Evolutionary conservation across 2,329 filamentous ascomycete species (phyloP).

Genomic region (Cylindrodendrum hubeiense): DNA sequence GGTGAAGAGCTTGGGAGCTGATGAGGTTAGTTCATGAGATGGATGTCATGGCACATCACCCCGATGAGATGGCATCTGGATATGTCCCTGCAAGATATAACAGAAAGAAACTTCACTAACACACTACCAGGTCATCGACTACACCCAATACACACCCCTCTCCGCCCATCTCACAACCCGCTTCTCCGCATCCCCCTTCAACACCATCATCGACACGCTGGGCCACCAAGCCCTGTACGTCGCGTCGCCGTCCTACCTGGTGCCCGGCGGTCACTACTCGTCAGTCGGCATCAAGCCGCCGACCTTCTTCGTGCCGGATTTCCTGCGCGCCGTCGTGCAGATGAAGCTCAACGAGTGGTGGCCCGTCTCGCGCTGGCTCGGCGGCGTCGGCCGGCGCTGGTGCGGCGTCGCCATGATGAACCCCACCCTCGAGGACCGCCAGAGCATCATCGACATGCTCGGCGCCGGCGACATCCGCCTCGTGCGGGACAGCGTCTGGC

Average conservation of each 20-base stretch:
- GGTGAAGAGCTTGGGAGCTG: constrained; percentile 60
- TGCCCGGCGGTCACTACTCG: constrained; percentile 52
- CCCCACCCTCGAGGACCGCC: constrained; percentile 48
- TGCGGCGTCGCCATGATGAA: constrained; percentile 50
- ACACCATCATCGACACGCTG: constrained; percentile 63
- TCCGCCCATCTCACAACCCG: constrained; percentile 47
- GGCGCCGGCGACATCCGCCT: constrained; percentile 50
- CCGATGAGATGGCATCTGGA: constrained; percentile 47
- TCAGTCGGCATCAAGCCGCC: constrained; percentile 56
- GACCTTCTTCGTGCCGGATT: constrained; percentile 45
- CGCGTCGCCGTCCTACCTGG: constrained; percentile 54
- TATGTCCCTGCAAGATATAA: not conserved
- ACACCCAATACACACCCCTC: constrained; percentile 52
- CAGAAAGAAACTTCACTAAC: not conserved
- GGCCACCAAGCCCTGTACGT: constrained; percentile 61
- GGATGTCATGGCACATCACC: too few species aligned
- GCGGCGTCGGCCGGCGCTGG: constrained; percentile 54
- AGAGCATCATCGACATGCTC: constrained; percentile 50
- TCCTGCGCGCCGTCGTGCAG: constrained; percentile 47
- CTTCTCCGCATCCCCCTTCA: constrained; percentile 50
- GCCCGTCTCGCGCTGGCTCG: constrained; percentile 51
- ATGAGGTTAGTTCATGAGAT: constrained; percentile 55
- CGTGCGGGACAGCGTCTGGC: constrained; percentile 53
- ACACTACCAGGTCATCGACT: constrained; percentile 55
- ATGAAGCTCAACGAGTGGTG: constrained; percentile 55